These are phyloP conservation scores for Drosera capensis DNA, from an alignment of 148 eudicot species.

Conservation along the genomic window DNA sequence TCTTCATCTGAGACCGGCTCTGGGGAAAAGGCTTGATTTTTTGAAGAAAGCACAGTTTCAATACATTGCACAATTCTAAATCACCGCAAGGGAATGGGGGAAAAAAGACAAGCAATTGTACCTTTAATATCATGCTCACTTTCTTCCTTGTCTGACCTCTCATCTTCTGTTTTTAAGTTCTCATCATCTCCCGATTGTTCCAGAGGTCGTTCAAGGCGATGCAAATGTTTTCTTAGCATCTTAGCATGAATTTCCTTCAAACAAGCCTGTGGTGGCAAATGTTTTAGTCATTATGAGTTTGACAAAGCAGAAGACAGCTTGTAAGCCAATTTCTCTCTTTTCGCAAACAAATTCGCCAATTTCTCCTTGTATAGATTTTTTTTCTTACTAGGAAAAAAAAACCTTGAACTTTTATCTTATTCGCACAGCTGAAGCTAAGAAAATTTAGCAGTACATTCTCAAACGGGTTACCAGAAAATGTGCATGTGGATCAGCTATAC, in stretches of 20 bases:
- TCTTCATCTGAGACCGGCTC: constrained; percentile 38
- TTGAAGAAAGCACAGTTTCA: constrained; percentile 13
- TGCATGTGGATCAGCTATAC: too few relatives aligned
- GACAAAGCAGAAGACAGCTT: too few relatives aligned
- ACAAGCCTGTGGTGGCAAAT: constrained; percentile 50
- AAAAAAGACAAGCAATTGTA: constrained; percentile 11
- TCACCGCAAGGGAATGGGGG: background rate
- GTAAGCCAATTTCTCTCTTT: too few relatives aligned
- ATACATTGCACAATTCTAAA: too few relatives aligned
- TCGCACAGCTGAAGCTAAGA: too few relatives aligned
- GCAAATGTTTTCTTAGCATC: constrained; percentile 57
- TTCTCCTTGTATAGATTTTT: too few relatives aligned
- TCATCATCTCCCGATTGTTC: constrained; percentile 31
- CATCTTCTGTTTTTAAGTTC: constrained; percentile 13
- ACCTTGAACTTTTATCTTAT: too few relatives aligned
- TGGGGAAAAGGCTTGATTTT: constrained; percentile 41
- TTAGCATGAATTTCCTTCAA: constrained; percentile 80
- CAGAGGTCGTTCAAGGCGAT: constrained; percentile 52
- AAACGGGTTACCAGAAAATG: too few relatives aligned
- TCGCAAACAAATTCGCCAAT: too few relatives aligned
- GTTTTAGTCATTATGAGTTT: constrained; percentile 1
- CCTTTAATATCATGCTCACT: constrained; percentile 32
- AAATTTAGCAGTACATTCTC: too few relatives aligned
- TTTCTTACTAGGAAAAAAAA: too few relatives aligned
- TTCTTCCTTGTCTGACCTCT: constrained; percentile 36